phyloP scores from a whole-genome alignment of 2,329 filamentous ascomycete genomes.

The Epichloe scottii region DNA sequence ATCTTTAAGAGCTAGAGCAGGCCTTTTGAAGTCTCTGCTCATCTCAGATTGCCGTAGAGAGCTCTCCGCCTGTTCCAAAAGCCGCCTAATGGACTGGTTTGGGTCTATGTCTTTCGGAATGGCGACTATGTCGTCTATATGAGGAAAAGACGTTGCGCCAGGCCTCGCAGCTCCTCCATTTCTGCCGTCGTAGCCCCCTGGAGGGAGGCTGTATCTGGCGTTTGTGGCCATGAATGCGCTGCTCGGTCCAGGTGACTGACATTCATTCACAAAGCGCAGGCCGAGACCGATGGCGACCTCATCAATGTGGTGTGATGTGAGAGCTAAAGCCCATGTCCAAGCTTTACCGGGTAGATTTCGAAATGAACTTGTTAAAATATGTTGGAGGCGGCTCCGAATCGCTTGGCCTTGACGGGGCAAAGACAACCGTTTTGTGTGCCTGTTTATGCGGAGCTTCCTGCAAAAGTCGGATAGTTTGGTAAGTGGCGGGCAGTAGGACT shows the following conservation, averaged over 20 bases:
- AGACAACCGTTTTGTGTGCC: neutral
- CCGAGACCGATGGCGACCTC: neutral
- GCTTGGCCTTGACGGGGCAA: neutral
- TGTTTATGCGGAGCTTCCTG: neutral
- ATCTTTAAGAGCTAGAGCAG: conserved; percentile 68
- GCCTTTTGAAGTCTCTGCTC: conserved; percentile 48
- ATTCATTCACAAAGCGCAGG: conserved; percentile 3
- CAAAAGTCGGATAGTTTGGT: neutral
- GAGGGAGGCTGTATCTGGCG: conserved; percentile 17
- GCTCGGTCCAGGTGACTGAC: neutral
- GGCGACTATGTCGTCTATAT: conserved; percentile 41
- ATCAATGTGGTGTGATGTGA: conserved; percentile 1
- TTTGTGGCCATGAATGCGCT: conserved; percentile 18
- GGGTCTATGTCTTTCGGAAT: conserved; percentile 33
- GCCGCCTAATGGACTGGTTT: conserved; percentile 37
- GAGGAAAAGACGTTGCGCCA: conserved; percentile 28
- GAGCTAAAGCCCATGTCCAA: neutral
- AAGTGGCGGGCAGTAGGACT: neutral
- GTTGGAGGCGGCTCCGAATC: neutral
- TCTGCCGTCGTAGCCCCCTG: conserved; percentile 14
- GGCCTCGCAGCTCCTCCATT: conserved; percentile 16
- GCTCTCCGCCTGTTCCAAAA: conserved; percentile 40
- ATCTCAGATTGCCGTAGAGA: conserved; percentile 48
- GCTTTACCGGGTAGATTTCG: neutral
- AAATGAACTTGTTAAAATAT: neutral